A percentile compares a stretch with the other conserved stretches of the same genome.
phyloP scores from a whole-genome alignment of 306 rosid species.

The Senna tora region DNA sequence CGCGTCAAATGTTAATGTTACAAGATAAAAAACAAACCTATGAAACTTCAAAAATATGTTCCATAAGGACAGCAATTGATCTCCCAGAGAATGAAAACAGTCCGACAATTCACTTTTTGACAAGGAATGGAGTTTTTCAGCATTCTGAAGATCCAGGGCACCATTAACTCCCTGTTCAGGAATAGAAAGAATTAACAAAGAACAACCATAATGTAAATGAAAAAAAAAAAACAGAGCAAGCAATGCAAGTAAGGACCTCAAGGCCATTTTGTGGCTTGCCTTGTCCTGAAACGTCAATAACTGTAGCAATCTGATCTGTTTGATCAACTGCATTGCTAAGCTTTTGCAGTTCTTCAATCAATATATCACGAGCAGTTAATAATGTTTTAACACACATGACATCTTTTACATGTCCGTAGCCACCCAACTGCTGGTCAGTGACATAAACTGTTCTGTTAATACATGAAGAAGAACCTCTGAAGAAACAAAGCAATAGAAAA shows the following conservation, averaged over 20 bases:
- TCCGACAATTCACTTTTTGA: constrained; percentile 56
- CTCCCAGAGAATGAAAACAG: constrained; percentile 61
- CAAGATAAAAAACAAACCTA: constrained; percentile 57
- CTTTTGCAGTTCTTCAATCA: constrained; percentile 76
- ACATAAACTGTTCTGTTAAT: constrained; percentile 46
- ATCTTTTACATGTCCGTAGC: constrained; percentile 47
- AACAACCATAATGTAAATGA: constrained; percentile 10
- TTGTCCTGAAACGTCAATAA: constrained; percentile 56
- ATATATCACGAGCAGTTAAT: constrained; percentile 68
- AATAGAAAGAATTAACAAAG: constrained; percentile 30
- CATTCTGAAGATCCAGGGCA: constrained; percentile 47
- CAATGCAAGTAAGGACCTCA: constrained; percentile 65
- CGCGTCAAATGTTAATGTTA: constrained; percentile 6
- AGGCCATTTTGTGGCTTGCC: constrained; percentile 75
- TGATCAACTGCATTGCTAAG: constrained; percentile 66
- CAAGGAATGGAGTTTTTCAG: constrained; percentile 47
- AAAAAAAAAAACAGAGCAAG: constrained; percentile 7
- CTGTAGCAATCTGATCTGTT: constrained; percentile 43
- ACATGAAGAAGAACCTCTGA: constrained; percentile 26
- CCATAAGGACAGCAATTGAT: constrained; percentile 83
- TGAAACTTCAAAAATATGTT: constrained; percentile 73
- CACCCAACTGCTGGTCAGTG: constrained; percentile 50
- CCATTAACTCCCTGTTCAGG: constrained; percentile 53
- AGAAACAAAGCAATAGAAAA: constrained; percentile 19
- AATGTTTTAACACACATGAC: constrained; percentile 64